phyloP scores from a whole-genome alignment of 345 rosid species.

The Salix koriyanagi region DNA sequence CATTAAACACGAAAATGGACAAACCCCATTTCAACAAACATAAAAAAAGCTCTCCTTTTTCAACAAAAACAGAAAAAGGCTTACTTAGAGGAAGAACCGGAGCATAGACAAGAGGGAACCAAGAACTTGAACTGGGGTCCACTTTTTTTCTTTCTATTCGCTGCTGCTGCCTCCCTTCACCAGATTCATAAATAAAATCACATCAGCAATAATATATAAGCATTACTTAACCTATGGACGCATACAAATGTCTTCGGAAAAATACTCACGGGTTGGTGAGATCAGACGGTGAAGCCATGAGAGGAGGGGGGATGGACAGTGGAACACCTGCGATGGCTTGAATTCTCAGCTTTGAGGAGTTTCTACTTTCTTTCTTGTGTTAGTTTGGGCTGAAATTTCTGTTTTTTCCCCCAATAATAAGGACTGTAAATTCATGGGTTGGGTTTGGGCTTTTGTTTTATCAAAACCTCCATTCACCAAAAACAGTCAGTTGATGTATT shows the following conservation, averaged over 20 bases:
- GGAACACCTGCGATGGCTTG: no score
- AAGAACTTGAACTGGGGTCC: constrained; percentile 70
- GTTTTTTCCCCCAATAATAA: no score
- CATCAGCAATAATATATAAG: neutral
- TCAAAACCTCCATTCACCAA: no score
- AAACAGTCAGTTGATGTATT: no score
- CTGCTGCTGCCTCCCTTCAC: constrained; percentile 26
- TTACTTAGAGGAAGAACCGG: constrained; percentile 87
- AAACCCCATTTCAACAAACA: neutral
- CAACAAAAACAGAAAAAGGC: neutral
- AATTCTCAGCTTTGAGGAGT: no score
- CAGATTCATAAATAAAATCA: neutral
- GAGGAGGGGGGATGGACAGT: neutral
- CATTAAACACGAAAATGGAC: neutral
- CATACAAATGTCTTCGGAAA: constrained; percentile 3
- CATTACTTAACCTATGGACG: neutral
- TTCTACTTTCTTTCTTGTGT: no score
- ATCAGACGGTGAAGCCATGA: constrained; percentile 30
- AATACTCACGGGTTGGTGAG: constrained; percentile 23
- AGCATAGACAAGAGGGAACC: constrained; percentile 78
- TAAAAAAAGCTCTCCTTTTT: no score
- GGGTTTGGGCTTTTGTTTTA: no score
- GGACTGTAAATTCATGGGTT: no score
- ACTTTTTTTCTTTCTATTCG: constrained; percentile 44
- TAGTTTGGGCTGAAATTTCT: no score